A percentile compares a stretch with the other conserved stretches of the same genome.
Evolutionary conservation across 2,329 filamentous ascomycete species (phyloP).

Genomic region (Erysiphe pisi): DNA sequence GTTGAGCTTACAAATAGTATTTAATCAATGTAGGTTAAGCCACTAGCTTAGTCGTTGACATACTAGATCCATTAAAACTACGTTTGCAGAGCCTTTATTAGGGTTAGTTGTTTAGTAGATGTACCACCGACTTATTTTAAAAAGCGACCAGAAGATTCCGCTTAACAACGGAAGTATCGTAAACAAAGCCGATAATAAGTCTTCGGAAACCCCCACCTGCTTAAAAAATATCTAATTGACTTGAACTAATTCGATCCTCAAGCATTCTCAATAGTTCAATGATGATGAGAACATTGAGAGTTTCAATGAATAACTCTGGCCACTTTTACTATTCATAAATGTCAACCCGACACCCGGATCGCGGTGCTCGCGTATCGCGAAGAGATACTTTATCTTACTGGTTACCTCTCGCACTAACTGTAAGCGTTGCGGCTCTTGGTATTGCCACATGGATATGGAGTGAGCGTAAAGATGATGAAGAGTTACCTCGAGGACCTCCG

Average conservation of each 20-base stretch:
- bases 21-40: no score
- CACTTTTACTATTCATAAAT: slow-evolving; percentile 40
- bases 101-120: neutral
- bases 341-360: slow-evolving; percentile 53
- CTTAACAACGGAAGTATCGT: neutral
- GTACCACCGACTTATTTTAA: neutral
- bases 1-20: no score
- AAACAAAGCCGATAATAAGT: no score
- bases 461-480: slow-evolving; percentile 65
- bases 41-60: no score
- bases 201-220: no score
- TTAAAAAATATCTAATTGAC: no score
- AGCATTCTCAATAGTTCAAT: neutral
- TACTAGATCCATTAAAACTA: no score
- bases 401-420: slow-evolving; percentile 76
- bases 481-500: slow-evolving; percentile 36
- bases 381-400: slow-evolving; percentile 66
- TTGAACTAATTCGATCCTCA: no score
- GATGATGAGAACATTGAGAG: neutral
- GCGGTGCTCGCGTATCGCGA: slow-evolving; percentile 41
- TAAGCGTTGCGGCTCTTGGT: slow-evolving; percentile 76
- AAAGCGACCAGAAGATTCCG: neutral
- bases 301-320: neutral
- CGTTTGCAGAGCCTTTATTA: neutral
- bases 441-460: slow-evolving; percentile 90